phyloP scores from a whole-genome alignment of 129 eudicot species.

The Lactuca saligna region DNA sequence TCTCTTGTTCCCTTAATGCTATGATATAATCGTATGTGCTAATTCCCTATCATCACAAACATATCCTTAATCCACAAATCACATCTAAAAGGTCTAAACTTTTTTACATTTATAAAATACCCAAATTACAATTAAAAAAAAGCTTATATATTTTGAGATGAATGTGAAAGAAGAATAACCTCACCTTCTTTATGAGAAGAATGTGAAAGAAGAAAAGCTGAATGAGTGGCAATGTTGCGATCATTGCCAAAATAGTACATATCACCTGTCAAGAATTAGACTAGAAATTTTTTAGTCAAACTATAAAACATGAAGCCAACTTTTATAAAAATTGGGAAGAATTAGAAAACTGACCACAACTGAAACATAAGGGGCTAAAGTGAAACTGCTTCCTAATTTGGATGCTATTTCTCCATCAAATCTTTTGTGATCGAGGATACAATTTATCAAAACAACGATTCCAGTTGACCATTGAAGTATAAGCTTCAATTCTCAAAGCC shows the following conservation, averaged over 20 bases:
- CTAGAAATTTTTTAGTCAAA: not conserved
- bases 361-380: conserved; percentile 72
- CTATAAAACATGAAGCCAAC: too few relatives aligned
- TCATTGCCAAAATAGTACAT: conserved; percentile 93
- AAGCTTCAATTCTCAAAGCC: conserved; percentile 84
- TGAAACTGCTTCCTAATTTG: conserved; percentile 95
- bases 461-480: conserved; percentile 98
- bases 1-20: conserved; percentile 95
- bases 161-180: not conserved
- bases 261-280: conserved; percentile 50
- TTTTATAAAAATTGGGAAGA: not conserved
- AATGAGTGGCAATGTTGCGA: conserved; percentile 87
- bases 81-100: not conserved
- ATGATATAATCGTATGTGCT: conserved; percentile 95
- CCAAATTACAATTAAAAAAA: not conserved
- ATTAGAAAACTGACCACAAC: conserved; percentile 70
- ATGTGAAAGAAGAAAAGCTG: conserved; percentile 98
- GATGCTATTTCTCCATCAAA: conserved; percentile 52
- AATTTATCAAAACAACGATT: conserved; percentile 70
- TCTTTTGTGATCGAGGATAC: conserved; percentile 62
- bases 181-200: conserved; percentile 90
- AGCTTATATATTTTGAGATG: not conserved
- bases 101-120: not conserved
- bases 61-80: not conserved
- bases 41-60: conserved; percentile 57